These are phyloP conservation scores for Gonium pectorale DNA, from an alignment of 139 green algal species.

Conservation along the genomic window DNA sequence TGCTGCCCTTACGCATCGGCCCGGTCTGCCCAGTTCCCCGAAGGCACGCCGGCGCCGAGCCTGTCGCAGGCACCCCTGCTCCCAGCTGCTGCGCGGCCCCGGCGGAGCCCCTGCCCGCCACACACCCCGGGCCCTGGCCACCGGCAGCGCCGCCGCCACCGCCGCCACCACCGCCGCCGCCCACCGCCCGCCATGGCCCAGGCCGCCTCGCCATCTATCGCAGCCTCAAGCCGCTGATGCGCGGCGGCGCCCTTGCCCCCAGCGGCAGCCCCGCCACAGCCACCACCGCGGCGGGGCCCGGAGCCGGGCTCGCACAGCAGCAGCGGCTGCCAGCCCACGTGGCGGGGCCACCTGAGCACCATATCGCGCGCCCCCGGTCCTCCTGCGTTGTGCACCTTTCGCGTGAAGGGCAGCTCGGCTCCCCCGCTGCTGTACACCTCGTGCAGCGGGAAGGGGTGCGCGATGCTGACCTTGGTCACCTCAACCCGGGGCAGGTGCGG, in stretches of 20 bases:
- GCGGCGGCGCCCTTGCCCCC: too few species aligned
- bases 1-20: too few species aligned
- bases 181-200: not conserved
- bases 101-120: too few species aligned
- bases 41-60: too few species aligned
- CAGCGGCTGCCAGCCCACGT: not conserved
- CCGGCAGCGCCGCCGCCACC: not conserved
- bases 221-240: too few species aligned
- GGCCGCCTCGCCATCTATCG: too few species aligned
- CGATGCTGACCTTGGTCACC: conserved; percentile 48
- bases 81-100: too few species aligned
- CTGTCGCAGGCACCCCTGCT: too few species aligned
- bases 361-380: not conserved
- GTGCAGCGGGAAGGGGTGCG: conserved; percentile 62
- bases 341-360: not conserved
- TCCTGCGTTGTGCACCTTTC: conserved; percentile 1
- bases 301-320: too few species aligned
- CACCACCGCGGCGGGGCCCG: too few species aligned
- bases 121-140: conserved; percentile 15
- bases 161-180: not conserved
- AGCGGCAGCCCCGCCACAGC: too few species aligned
- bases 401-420: conserved; percentile 36
- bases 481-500: conserved; percentile 54
- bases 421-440: conserved; percentile 52
- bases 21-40: too few species aligned